Evolutionary conservation across 2,329 filamentous ascomycete genomes (phyloP), one percentile per base, ranked within the genome.

Genomic region (Aspergillus thermomutatus): DNA sequence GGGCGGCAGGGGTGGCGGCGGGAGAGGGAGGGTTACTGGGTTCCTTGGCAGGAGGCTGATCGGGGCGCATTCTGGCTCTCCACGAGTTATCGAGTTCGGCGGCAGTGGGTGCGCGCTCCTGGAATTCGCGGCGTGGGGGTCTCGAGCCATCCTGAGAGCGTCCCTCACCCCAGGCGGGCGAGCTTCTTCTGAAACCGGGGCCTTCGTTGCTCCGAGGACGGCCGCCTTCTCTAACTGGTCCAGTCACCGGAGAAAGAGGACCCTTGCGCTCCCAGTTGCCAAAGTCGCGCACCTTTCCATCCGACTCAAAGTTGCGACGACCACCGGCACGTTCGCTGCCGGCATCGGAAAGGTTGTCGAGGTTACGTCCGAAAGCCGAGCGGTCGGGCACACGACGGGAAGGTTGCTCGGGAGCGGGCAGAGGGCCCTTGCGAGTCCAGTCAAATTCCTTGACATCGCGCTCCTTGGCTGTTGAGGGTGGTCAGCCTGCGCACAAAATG

Each of bases 241-340:
- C 52, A 80, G 80, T 64, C 78, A 81, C 76, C 23, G 93, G 91
- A 45, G 93, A 90, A 55, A 97, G 82, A 40, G 94, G 94, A 11
- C 94, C 94, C 72, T 90, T 94, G 67, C 94, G 90, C 77, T 97
- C 93, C 94, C 94, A 99, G 75, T 91, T 95, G 65, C 85, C 83
- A 64, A 94, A 89, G 72, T 95, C 90, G 56, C 91, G 87, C 55
- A 86, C 77, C 73, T 90, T 92, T 64, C 88, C 88, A 72, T 93
- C 91, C 52, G 81, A 79, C 61, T 85, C 84, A 52, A 85, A 85
- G 64, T 89, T 88, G 64, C 89, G 87, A 65, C 86, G 80, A 49
- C 77, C 79, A 62, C 86, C 79, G 61, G 86, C 85, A 58, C 90
- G 89, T 52, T 91, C 88, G 64, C 84, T 82, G 49, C 79, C 80